Percentiles rank a stretch among this genome's conserved stretches.
These are phyloP conservation scores for Colletotrichum paranaense DNA, from an alignment of 2,329 filamentous ascomycete species.

Conservation along the genomic window DNA sequence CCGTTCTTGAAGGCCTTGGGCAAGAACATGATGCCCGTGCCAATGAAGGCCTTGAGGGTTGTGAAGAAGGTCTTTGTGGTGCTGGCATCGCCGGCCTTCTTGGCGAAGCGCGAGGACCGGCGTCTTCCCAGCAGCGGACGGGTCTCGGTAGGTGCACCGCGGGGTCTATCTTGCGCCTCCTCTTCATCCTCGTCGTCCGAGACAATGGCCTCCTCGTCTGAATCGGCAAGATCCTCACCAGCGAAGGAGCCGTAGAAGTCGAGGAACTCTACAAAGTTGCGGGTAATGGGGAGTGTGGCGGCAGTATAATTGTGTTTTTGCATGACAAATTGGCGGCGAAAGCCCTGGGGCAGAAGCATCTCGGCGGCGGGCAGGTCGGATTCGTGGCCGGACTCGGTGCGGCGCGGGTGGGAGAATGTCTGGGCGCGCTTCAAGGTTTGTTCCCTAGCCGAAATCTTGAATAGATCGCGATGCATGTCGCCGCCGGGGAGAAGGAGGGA, in stretches of 20 bases:
- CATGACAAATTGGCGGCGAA: slow-evolving; percentile 59
- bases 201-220: slow-evolving; percentile 69
- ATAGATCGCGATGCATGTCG: slow-evolving; percentile 83
- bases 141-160: slow-evolving; percentile 55
- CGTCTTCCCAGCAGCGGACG: slow-evolving; percentile 70
- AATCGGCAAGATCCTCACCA: slow-evolving; percentile 74
- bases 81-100: slow-evolving; percentile 68
- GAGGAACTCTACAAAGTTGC: slow-evolving; percentile 80
- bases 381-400: slow-evolving; percentile 35
- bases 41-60: slow-evolving; percentile 81
- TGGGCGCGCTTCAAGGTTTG: slow-evolving; percentile 66
- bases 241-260: slow-evolving; percentile 82
- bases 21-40: slow-evolving; percentile 85
- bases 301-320: slow-evolving; percentile 44
- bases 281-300: slow-evolving; percentile 64
- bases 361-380: slow-evolving; percentile 36
- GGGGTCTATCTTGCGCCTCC: slow-evolving; percentile 40
- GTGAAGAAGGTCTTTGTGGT: slow-evolving; percentile 83
- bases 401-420: slow-evolving; percentile 71
- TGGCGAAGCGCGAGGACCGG: slow-evolving; percentile 57
- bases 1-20: slow-evolving; percentile 85
- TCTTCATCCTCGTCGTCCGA: slow-evolving; percentile 58
- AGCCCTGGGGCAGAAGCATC: slow-evolving; percentile 42
- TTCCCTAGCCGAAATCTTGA: slow-evolving; percentile 74
- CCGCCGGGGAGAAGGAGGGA: slow-evolving; percentile 80